Conservation (phyloP, 495 filamentous ascomycete species). For the Trichoderma virens region DNA sequence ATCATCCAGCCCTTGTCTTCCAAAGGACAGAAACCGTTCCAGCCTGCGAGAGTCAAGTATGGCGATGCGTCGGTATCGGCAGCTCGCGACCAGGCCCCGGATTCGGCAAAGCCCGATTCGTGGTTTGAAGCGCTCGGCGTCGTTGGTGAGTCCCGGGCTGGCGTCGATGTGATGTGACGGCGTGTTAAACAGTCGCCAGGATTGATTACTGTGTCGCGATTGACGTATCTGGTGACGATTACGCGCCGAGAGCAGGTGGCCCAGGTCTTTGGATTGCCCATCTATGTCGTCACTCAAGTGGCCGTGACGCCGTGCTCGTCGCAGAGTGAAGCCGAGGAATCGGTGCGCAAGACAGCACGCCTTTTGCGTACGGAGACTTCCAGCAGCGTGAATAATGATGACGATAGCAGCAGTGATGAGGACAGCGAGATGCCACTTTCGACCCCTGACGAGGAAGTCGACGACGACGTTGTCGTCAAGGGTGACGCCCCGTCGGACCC, state of each 20-base stretch:
- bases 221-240: slow-evolving; percentile 76
- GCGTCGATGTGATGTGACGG: slow-evolving; percentile 8
- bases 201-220: slow-evolving; percentile 60
- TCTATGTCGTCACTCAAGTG: slow-evolving; percentile 81
- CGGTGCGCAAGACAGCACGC: slow-evolving; percentile 57
- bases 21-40: slow-evolving; percentile 38
- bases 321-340: slow-evolving; percentile 59
- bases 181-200: slow-evolving; percentile 37
- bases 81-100: slow-evolving; percentile 27
- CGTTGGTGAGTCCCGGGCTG: slow-evolving; percentile 53
- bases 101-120: slow-evolving; percentile 26
- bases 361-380: slow-evolving; percentile 28
- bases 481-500: slow-evolving; percentile 14
- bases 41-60: slow-evolving; percentile 64
- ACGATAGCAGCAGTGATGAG: slow-evolving; percentile 29
- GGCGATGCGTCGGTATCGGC: slow-evolving; percentile 49
- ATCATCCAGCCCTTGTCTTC: slow-evolving; percentile 63
- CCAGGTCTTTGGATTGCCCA: slow-evolving; percentile 66
- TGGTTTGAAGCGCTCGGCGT: slow-evolving; percentile 76
- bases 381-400: slow-evolving; percentile 30
- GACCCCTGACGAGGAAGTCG: slow-evolving; percentile 21
- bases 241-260: slow-evolving; percentile 81
- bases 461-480: slow-evolving; percentile 15
- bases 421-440: slow-evolving; percentile 1
- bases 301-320: slow-evolving; percentile 80